Conservation (phyloP, 2,329 filamentous ascomycete genomes). For the Ceratocystis variospora region DNA sequence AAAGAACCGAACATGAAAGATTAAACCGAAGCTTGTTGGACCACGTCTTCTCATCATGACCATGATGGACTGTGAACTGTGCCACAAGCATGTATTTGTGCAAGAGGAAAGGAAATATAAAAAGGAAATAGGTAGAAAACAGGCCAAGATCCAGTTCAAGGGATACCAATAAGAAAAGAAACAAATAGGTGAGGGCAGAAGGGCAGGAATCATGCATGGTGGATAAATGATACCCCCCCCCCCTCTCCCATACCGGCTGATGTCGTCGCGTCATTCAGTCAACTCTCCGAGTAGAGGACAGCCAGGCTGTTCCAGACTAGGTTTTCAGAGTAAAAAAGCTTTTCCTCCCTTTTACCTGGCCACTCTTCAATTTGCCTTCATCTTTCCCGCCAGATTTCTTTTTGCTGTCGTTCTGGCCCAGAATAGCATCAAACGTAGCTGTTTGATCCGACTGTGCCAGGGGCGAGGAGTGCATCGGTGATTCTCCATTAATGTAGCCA, state of each 20-base stretch:
- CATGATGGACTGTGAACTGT: neutral
- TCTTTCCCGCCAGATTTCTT: neutral
- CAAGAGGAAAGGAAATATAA: neutral
- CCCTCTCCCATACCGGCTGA: no score
- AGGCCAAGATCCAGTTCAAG: neutral
- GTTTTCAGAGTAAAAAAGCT: conserved; percentile 23
- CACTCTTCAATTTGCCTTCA: conserved; percentile 24
- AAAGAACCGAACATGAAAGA: neutral
- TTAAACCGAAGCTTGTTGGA: neutral
- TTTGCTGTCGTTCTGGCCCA: conserved; percentile 24
- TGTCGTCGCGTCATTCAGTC: conserved; percentile 18
- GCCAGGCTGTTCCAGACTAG: no score
- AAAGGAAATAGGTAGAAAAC: neutral
- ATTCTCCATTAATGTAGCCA: conserved; percentile 15
- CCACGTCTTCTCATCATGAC: neutral
- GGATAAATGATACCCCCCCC: no score
- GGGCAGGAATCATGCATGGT: no score
- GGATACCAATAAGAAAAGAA: neutral
- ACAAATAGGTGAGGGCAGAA: neutral
- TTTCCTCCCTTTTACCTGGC: conserved; percentile 29
- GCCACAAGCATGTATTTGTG: neutral
- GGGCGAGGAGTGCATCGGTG: conserved; percentile 20
- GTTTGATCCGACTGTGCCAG: conserved; percentile 24
- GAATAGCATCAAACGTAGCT: conserved; percentile 38
- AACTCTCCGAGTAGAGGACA: no score